A percentile compares a stretch with the other conserved stretches of the same genome.
These are phyloP conservation scores for Penicillium occitanis DNA, from an alignment of 2,329 filamentous ascomycete species.

Conservation along the genomic window DNA sequence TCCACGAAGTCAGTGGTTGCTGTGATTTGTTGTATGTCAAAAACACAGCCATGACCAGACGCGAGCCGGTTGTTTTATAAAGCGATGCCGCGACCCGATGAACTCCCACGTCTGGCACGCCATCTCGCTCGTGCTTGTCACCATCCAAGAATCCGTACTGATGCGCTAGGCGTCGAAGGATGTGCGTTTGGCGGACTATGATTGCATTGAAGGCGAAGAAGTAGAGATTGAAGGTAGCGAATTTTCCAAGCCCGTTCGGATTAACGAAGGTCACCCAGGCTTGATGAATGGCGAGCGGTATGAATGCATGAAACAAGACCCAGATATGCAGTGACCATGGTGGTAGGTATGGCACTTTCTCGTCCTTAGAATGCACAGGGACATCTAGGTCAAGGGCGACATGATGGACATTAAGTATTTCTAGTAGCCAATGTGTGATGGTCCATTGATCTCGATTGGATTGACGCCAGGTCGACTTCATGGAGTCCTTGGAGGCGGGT, in stretches of 20 bases:
- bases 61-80: slow-evolving; percentile 35
- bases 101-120: slow-evolving; percentile 44
- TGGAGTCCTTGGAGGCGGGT: slow-evolving; percentile 36
- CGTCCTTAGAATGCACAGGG: slow-evolving; percentile 43
- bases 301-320: slow-evolving; percentile 41
- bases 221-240: slow-evolving; percentile 41
- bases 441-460: slow-evolving; percentile 34
- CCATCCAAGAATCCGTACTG: slow-evolving; percentile 46
- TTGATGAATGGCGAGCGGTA: slow-evolving; percentile 43
- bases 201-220: slow-evolving; percentile 42
- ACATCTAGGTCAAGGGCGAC: slow-evolving; percentile 32
- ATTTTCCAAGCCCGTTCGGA: slow-evolving; percentile 29
- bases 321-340: slow-evolving; percentile 42
- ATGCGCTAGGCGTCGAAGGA: slow-evolving; percentile 42
- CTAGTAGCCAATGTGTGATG: slow-evolving; percentile 34
- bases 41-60: slow-evolving; percentile 38
- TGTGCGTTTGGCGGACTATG: slow-evolving; percentile 42
- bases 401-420: slow-evolving; percentile 33
- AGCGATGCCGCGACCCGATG: slow-evolving; percentile 36
- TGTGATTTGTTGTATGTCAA: slow-evolving; percentile 31
- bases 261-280: slow-evolving; percentile 33
- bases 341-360: slow-evolving; percentile 43
- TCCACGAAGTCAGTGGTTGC: slow-evolving; percentile 31
- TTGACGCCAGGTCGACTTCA: slow-evolving; percentile 44
- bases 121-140: slow-evolving; percentile 46